phyloP scores from a whole-genome alignment of 148 eudicot genomes.

The Rhododendron simsii region DNA sequence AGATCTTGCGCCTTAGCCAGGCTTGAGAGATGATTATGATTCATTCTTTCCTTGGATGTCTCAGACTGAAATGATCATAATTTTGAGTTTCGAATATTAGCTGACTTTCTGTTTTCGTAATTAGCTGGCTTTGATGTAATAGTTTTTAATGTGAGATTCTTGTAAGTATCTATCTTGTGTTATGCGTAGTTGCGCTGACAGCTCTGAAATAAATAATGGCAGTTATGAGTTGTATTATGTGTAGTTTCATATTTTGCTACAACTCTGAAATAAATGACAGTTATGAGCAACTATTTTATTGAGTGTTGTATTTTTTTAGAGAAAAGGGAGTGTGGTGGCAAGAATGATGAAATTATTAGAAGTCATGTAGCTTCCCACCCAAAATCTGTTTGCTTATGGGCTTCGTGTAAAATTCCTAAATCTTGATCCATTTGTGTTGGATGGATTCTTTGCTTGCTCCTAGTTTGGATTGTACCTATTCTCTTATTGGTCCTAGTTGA shows the following conservation, averaged over 20 bases:
- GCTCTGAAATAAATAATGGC: too few relatives aligned
- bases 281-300: background rate
- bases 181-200: too few relatives aligned
- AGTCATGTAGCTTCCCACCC: background rate
- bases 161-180: background rate
- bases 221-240: background rate
- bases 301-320: too few relatives aligned
- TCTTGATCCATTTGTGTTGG: background rate
- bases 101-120: too few relatives aligned
- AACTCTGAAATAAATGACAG: too few relatives aligned
- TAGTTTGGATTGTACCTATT: too few relatives aligned
- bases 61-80: background rate
- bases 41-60: background rate
- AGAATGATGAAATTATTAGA: background rate
- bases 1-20: constrained; percentile 53
- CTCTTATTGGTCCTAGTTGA: too few relatives aligned
- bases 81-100: background rate
- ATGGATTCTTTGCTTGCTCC: too few relatives aligned
- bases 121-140: background rate
- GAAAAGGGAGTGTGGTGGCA: background rate
- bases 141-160: background rate
- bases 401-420: background rate
- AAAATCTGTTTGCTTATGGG: background rate
- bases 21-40: constrained; percentile 6
- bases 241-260: background rate